Evolutionary conservation across 2,329 filamentous ascomycete species (phyloP).

Genomic region (Rhinocladiella similis): DNA sequence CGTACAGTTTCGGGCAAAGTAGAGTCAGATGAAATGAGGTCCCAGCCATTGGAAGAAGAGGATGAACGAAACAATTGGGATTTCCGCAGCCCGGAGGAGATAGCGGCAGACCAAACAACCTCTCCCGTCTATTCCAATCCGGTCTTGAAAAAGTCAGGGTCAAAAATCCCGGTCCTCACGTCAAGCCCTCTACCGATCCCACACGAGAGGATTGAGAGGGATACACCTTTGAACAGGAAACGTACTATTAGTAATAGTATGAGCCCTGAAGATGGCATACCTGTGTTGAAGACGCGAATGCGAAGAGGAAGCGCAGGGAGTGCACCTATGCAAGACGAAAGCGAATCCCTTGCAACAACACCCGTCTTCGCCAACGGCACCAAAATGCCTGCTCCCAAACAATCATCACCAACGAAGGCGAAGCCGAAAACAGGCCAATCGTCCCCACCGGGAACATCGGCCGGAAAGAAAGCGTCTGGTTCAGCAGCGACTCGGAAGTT

Average conservation of each 20-base stretch:
- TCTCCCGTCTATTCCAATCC: slow-evolving; percentile 55
- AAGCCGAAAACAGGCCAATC: slow-evolving; percentile 34
- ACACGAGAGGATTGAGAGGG: slow-evolving; percentile 69
- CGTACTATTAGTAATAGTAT: slow-evolving; percentile 57
- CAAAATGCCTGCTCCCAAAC: slow-evolving; percentile 27
- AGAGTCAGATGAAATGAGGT: slow-evolving; percentile 37
- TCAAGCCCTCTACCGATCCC: slow-evolving; percentile 75
- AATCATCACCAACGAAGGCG: slow-evolving; percentile 31
- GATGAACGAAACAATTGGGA: slow-evolving; percentile 64
- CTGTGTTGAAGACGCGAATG: slow-evolving; percentile 63
- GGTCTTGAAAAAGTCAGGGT: slow-evolving; percentile 61
- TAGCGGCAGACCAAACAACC: slow-evolving; percentile 54
- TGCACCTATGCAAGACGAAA: slow-evolving; percentile 23
- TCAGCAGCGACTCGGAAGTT: slow-evolving; percentile 39
- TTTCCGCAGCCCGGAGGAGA: slow-evolving; percentile 74
- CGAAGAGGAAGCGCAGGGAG: slow-evolving; percentile 50
- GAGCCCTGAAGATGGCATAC: slow-evolving; percentile 61
- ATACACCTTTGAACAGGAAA: slow-evolving; percentile 65
- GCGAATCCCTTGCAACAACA: slow-evolving; percentile 14
- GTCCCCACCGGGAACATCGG: slow-evolving; percentile 25
- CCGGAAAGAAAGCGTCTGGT: slow-evolving; percentile 40
- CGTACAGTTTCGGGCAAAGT: slow-evolving; percentile 33
- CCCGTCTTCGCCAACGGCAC: slow-evolving; percentile 27
- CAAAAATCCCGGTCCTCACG: slow-evolving; percentile 84
- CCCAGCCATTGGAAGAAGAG: slow-evolving; percentile 43